Evolutionary conservation across 2,329 filamentous ascomycete species (phyloP), one percentile per base, ranked within the genome.

Genomic region (Xylaria arbuscula): DNA sequence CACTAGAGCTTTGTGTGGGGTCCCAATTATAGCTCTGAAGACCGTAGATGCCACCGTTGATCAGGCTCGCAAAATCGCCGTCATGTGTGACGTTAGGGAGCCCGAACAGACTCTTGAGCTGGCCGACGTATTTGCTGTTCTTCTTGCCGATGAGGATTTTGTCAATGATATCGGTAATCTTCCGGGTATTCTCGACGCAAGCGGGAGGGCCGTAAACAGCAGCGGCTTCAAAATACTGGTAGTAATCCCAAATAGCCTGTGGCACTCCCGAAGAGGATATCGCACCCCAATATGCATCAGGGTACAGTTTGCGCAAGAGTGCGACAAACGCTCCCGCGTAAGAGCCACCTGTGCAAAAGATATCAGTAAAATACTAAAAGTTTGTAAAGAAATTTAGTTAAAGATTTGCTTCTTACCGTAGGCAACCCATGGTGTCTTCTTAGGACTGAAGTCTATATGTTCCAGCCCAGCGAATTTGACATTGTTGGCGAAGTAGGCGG

Each of bases 201-300:
- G 87, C 85, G 0, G 84, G 79, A 74, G 86, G 86, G 0, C 81
- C 81, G 64, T 81, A 88, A 13, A 83, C 75, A 1, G 83, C 81
- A 0, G 83, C 83, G 0, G 85, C 86, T 72, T 87, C 85, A 48
- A 78, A 84, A 72, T 88, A 89, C 74, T 86, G 77, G 85, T 92
- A 95, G 79, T 90, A 95, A 73, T 96, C 92, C 72, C 88, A 89
- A 64, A 96, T 91, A 3, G 92, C 92, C 67, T 88, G 87, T 0
- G 92, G 92, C 0, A 96, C 92, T 0, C 92, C 93, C 0, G 92
- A 95, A 0, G 92, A 94, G 0, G 92, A 90, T 58, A 97, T 95
- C 4, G 90, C 88, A 8, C 88, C 93, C 86, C 88, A 95, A 80
- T 92, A 96, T 8, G 91, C 81, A 38, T 95, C 89, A 0, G 93